Evolutionary conservation across 2,329 filamentous ascomycete species (phyloP).

Genomic region (Tympanopsis confertula): DNA sequence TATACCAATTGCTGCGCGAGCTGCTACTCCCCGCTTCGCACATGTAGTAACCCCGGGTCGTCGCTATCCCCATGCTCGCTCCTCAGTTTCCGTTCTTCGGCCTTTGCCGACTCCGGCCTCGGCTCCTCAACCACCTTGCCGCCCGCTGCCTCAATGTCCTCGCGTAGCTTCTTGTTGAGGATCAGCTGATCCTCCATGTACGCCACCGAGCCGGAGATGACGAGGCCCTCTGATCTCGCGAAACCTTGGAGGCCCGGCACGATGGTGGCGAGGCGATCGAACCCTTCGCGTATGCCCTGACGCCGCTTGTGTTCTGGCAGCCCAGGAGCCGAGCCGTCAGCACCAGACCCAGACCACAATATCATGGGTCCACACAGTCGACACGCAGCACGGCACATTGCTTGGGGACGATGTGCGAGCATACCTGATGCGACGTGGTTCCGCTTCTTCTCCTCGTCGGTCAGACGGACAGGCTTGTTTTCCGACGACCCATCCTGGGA

Average conservation of each 20-base stretch:
- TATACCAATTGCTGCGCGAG: too few relatives aligned
- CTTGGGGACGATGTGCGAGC: conserved; percentile 11
- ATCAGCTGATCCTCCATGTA: conserved; percentile 50
- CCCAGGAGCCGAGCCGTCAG: conserved; percentile 6
- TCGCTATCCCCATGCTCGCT: not conserved
- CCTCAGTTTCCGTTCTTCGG: conserved; percentile 18
- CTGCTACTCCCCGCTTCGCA: too few relatives aligned
- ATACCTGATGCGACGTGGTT: conserved; percentile 42
- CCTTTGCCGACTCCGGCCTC: conserved; percentile 12
- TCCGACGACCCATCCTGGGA: too few relatives aligned
- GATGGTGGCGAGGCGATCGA: conserved; percentile 68
- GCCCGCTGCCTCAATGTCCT: conserved; percentile 44
- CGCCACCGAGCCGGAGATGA: conserved; percentile 62
- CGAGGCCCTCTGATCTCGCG: conserved; percentile 72
- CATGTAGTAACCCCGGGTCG: not conserved
- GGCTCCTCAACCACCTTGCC: conserved; percentile 38
- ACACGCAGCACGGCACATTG: conserved; percentile 2
- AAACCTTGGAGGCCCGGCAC: conserved; percentile 75
- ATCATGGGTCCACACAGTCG: conserved; percentile 6
- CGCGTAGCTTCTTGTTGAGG: conserved; percentile 44
- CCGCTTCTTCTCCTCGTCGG: conserved; percentile 41
- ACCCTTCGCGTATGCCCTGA: conserved; percentile 69
- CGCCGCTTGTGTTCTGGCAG: conserved; percentile 44
- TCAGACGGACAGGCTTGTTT: too few relatives aligned
- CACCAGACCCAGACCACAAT: conserved; percentile 1